Conservation (phyloP, 495 filamentous ascomycete genomes). For the Aspergillus diversus region DNA sequence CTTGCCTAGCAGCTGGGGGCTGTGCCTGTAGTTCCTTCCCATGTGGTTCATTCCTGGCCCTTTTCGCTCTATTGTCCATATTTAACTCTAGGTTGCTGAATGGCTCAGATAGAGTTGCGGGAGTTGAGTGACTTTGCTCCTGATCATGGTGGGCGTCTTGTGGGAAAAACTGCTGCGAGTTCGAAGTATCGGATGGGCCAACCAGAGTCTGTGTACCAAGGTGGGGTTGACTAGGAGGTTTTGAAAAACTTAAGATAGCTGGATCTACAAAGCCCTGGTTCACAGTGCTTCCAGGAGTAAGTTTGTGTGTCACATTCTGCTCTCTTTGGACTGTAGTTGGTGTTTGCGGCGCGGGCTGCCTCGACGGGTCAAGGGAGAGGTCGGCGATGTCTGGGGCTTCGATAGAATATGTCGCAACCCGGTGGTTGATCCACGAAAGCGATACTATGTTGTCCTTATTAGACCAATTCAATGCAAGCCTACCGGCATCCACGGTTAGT, state of each 20-base stretch:
- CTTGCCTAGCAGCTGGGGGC: slow-evolving; percentile 15
- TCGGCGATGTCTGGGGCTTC: slow-evolving; percentile 62
- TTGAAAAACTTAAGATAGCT: slow-evolving; percentile 55
- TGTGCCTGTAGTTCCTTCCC: slow-evolving; percentile 25
- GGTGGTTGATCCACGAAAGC: slow-evolving; percentile 53
- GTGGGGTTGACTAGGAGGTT: slow-evolving; percentile 29
- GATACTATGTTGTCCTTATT: slow-evolving; percentile 37
- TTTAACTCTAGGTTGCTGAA: slow-evolving; percentile 48
- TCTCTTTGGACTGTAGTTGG: slow-evolving; percentile 25
- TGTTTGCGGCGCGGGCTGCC: slow-evolving; percentile 28
- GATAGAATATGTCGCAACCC: slow-evolving; percentile 51
- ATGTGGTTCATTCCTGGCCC: slow-evolving; percentile 17
- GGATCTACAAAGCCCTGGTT: slow-evolving; percentile 55
- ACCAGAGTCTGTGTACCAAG: slow-evolving; percentile 13
- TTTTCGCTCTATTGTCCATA: slow-evolving; percentile 23
- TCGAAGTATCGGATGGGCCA: neutral
- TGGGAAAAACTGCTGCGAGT: slow-evolving; percentile 11
- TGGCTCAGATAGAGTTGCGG: slow-evolving; percentile 41
- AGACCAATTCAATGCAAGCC: neutral
- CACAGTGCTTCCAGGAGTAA: slow-evolving; percentile 17
- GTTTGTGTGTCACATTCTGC: slow-evolving; percentile 9
- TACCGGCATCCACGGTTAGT: neutral
- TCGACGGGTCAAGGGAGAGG: slow-evolving; percentile 52
- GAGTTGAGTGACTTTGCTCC: slow-evolving; percentile 8
- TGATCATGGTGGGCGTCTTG: slow-evolving; percentile 21